Base-by-base conservation (phyloP, 108 stramenopile species). In the Epipyxis sp. region DNA sequence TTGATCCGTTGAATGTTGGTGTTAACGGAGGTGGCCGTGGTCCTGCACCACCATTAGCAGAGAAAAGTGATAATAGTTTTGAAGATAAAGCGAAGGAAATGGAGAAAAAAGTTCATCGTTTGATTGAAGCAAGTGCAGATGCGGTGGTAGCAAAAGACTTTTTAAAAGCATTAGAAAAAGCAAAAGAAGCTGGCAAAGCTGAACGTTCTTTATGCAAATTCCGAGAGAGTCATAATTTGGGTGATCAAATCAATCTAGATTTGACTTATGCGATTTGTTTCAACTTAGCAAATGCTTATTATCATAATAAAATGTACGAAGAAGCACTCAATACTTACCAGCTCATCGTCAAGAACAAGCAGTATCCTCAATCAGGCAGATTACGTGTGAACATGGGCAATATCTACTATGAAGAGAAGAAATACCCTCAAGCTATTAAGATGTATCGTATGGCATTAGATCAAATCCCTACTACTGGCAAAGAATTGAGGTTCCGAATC, bases 381-480 rank as follows among this genome's bases (percentile, higher is more conserved):
- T 59, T 91, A 25, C 82, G 92, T 27, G 88, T 92, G 32, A 94
- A 94, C 86, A 90, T 92, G 87, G 94, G 94, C 30, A 95, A 95
- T 82, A 77, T 95, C 39, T 89, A 93, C 82, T 93, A 87, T 81
- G 76, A 83, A 42, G 91, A 91, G 87, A 77, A 82, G 50, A 69
- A 92, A 44, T 95, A 91, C 79, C 69, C 86, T 37, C 45, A 91
- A 72, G 94, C 94, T 0, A 91, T 94, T 13, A 93, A 90, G 74
- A 85, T 85, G 82, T 95, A 93, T 83, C 82, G 91, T 42, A 94
- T 93, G 93, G 92, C 93, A 32, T 78, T 94, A 57, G 94, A 95
- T 46, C 94, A 93, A 82, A 88, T 88, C 35, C 62, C 81, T 20
- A 82, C 82, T 76, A 89, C 91, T 27, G 82, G 85, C 30, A 88